Evolutionary conservation across 2,329 filamentous ascomycete genomes (phyloP), one percentile per base, ranked within the genome.

Genomic region (Bretziella fagacearum): DNA sequence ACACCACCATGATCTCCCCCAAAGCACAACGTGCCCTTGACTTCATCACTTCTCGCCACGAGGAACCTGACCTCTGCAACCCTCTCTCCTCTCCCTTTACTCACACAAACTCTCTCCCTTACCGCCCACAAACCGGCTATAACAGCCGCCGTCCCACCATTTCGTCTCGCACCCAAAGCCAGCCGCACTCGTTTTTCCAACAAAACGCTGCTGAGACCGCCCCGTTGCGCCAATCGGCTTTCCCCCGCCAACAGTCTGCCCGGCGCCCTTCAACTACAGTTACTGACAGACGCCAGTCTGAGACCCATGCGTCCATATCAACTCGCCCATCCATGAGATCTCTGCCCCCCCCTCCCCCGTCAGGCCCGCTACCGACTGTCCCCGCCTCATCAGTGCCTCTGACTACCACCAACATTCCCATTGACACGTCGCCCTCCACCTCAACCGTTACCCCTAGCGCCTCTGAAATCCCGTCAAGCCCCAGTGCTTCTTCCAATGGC

Each of bases 1-100:
- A 55, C 15, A 56, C 57, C 1, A 47, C 65, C 47, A 71, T 73
- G 7, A 43, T 43, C 5, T 62, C 67, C 1, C 62, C 65, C 0
- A 62, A 62, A 2, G 64, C 71, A 2, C 68, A 69, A 32, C 65
- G 65, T 32, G 69, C 72, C 6, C 58, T 74, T 7, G 62, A 67
- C 13, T 74, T 69, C 52, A 69, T 73, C 23, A 56, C 68, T 11
- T 66, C 62, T 27, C 66, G 66, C 23, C 49, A 51, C 17, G 45
- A 51, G 3, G 54, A 57, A 29, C 51, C 53, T 2, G 55, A 50
- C 17, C 13, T 56, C 10, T 55, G 58, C 27, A 49, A 55, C 5
- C 47, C 57, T 25, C 44, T 50, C 7, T 52, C 56, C 5, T 33
- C 46, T 4, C 52, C 45, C 3, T 37, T 42, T 29, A 33, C 27